These are phyloP conservation scores for Protomyces macrosporus DNA, from an alignment of 1,139 yeast genomes.

Conservation along the genomic window DNA sequence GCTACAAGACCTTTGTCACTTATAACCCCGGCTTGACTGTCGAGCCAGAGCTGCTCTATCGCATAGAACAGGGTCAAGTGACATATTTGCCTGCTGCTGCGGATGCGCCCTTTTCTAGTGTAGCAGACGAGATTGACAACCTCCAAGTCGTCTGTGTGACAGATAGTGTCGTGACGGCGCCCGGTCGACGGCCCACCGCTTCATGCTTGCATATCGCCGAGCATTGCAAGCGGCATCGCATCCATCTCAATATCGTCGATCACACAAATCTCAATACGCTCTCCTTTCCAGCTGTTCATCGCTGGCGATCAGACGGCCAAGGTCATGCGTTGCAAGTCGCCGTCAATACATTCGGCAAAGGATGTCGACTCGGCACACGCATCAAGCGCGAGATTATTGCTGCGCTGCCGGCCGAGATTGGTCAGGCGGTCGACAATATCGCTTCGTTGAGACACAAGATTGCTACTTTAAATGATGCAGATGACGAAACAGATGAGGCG, in stretches of 20 bases:
- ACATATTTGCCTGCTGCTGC: neutral
- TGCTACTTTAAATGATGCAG: slow-evolving; percentile 47
- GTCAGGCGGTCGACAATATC: slow-evolving; percentile 36
- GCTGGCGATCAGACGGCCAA: slow-evolving; percentile 36
- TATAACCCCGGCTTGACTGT: neutral
- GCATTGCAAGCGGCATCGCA: slow-evolving; percentile 40
- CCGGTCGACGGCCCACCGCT: neutral
- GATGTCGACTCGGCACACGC: slow-evolving; percentile 79
- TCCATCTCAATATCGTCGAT: slow-evolving; percentile 78
- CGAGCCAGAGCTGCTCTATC: slow-evolving; percentile 10
- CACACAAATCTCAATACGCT: slow-evolving; percentile 68
- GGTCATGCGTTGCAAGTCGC: slow-evolving; percentile 79
- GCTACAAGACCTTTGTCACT: slow-evolving; percentile 1
- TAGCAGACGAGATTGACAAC: neutral
- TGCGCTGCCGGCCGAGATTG: slow-evolving; percentile 64
- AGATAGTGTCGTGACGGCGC: neutral
- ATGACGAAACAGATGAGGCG: slow-evolving; percentile 11
- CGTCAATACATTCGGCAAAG: slow-evolving; percentile 81
- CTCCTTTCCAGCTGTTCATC: slow-evolving; percentile 61
- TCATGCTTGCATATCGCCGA: slow-evolving; percentile 6
- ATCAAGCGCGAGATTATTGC: slow-evolving; percentile 68
- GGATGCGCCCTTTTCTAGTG: neutral
- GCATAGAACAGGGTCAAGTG: slow-evolving; percentile 3
- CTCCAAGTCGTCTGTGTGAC: slow-evolving; percentile 21
- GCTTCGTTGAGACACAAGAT: slow-evolving; percentile 55